Evolutionary conservation across 805 yeast genomes (phyloP).

Genomic region (Deakozyma indianensis): DNA sequence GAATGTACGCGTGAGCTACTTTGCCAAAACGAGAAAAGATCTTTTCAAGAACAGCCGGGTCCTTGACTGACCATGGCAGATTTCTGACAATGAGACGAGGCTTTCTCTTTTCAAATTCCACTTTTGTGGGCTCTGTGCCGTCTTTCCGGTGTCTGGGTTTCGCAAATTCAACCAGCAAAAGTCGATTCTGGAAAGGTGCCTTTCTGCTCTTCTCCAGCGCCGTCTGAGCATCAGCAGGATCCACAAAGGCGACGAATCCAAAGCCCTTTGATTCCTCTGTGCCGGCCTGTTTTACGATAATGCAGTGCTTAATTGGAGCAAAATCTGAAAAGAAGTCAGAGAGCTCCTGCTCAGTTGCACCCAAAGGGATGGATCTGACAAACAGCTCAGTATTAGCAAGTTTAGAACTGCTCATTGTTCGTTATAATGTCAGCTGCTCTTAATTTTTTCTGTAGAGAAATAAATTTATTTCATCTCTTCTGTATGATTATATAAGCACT

Average conservation of each 20-base stretch:
- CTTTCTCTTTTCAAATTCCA: conserved; percentile 51
- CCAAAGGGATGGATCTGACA: conserved; percentile 71
- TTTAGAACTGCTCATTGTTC: neutral
- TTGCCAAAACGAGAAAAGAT: conserved; percentile 68
- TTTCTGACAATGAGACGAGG: conserved; percentile 83
- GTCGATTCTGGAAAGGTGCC: conserved; percentile 47
- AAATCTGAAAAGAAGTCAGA: conserved; percentile 79
- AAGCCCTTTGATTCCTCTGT: conserved; percentile 72
- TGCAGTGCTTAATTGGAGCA: conserved; percentile 92
- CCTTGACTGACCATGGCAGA: conserved; percentile 90
- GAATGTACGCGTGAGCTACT: conserved; percentile 79
- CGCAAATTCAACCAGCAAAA: conserved; percentile 73
- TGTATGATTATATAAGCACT: too few relatives aligned
- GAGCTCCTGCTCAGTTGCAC: conserved; percentile 68
- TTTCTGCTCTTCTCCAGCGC: conserved; percentile 61
- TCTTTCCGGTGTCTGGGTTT: conserved; percentile 71
- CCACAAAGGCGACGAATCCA: conserved; percentile 84
- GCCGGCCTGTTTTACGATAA: conserved; percentile 65
- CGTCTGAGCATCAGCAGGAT: conserved; percentile 66
- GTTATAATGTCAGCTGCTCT: too few relatives aligned
- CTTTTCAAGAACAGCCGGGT: conserved; percentile 55
- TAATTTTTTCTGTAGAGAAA: too few relatives aligned
- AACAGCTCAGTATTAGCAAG: conserved; percentile 33
- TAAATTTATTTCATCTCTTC: too few relatives aligned
- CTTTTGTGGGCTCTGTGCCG: conserved; percentile 9